These are phyloP conservation scores for Patellifolia procumbens DNA, from an alignment of 179 eudicot species.

Conservation along the genomic window DNA sequence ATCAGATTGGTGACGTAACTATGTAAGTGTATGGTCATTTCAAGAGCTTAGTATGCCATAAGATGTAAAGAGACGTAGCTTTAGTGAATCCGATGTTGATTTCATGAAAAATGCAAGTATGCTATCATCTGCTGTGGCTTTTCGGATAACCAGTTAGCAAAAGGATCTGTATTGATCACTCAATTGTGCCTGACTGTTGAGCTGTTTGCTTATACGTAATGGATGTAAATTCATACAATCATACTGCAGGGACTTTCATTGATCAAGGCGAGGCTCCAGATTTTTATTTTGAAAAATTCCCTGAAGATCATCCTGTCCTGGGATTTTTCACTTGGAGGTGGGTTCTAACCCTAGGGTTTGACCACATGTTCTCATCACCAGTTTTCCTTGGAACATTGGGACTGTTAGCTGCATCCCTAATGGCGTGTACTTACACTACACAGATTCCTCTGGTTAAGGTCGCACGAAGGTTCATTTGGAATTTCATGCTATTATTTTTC, in stretches of 20 bases:
- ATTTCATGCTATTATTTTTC: constrained; percentile 10
- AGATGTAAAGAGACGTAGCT: neutral
- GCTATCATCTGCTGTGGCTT: neutral
- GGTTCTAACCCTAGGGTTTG: constrained; percentile 79
- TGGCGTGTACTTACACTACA: constrained; percentile 97
- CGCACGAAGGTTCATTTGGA: constrained; percentile 72
- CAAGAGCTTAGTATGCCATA: neutral
- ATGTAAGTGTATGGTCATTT: neutral
- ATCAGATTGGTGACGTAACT: neutral
- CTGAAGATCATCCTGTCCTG: constrained; percentile 84
- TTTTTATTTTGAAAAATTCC: constrained; percentile 70
- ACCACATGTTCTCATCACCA: constrained; percentile 96
- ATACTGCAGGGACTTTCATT: constrained; percentile 66
- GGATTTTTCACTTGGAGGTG: constrained; percentile 95
- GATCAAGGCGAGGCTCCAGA: constrained; percentile 93
- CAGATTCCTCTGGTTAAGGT: constrained; percentile 94
- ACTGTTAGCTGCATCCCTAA: constrained; percentile 81
- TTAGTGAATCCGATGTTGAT: neutral
- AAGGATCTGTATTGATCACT: neutral
- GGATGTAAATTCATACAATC: neutral
- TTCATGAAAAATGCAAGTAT: neutral
- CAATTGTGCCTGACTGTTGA: neutral
- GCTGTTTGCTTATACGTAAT: neutral
- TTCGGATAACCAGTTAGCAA: neutral
- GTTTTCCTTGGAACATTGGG: constrained; percentile 64